Evolutionary conservation across 805 yeast species (phyloP), one percentile per base, ranked within the genome.

Genomic region (Saturnispora quitensis): DNA sequence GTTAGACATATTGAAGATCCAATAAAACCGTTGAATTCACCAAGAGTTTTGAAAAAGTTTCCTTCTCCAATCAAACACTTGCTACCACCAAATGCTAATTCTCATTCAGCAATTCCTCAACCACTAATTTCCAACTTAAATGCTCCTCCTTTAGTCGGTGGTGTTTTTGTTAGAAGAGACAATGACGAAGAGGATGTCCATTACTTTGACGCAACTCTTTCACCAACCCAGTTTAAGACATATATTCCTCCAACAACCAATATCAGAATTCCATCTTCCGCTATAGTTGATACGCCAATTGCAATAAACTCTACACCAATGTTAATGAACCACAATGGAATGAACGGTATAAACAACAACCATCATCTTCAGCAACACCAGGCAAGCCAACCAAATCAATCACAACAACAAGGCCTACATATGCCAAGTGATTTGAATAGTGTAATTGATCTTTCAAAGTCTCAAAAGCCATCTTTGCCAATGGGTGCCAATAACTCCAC

Each of bases 61-160:
- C 89, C 86, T 50, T 89, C 97, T 5, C 98, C 98, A 13, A 74
- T 93, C 59, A 83, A 82, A 63, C 81, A 84, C 58, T 66, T 89
- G 58, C 73, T 93, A 53, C 87, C 91, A 6, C 76, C 84, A 1
- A 82, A 82, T 63, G 89, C 96, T 1, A 73, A 81, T 18, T 77
- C 80, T 5, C 75, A 76, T 34, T 90, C 87, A 73, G 82, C 86
- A 12, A 76, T 86, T 43, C 96, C 97, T 0, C 86, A 83, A 51
- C 93, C 97, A 3, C 77, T 82, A 2, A 82, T 81, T 60, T 91
- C 93, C 9, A 86, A 84, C 22, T 76, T 84, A 56, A 82, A 87
- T 58, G 95, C 96, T 0, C 98, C 98, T 13, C 98, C 99, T n/a
- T 66, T 89, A 31, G 81, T 86, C 35, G 99, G 99, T 28, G 93